Base-by-base conservation (phyloP, 768 basidiomycete genomes). In the Panellus pusillus region DNA sequence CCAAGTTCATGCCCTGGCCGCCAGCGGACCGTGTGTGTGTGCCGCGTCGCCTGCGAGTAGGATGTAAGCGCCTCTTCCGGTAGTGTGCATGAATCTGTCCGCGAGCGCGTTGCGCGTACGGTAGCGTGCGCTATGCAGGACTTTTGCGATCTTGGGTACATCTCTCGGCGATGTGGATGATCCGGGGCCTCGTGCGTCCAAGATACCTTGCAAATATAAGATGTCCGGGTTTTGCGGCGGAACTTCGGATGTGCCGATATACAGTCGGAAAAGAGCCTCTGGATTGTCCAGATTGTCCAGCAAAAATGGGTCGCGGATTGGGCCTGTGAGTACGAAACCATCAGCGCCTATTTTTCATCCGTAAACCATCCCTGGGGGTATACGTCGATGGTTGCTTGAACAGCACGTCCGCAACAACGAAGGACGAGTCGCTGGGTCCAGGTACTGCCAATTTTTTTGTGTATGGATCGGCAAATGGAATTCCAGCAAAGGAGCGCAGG, bases 1-100 rank as follows among this genome's bases (percentile, higher is more conserved):
- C 74, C 29, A 79, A 67, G 55, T 77, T 77, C 76, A 79, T 75
- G 6, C 77, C 78, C 50, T 77, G 77, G 3, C 78, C 78, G 5
- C 78, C 78, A 3, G 66, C 68, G n/a, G 55, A 4, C 44, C 44
- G 17, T 53, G 52, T 17, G 40, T 46, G 52, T 66, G 72, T 31
- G 77, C 77, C 0, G 77, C 73, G 44, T 79, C 75, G 1, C 77
- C 77, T 5, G 72, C 40, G 37, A 79, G 56, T n/a, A 54, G 29
- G 18, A 47, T 54, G 52, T 47, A 47, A 0, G 45, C 52, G 1
- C 52, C 52, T n/a, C 52, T 45, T 28, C 42, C 41, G 19, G 45
- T 44, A 8, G 43, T 40, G 2, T 47, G 45, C 39, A 54, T 39
- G 41, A 64, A 63, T 1, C 45, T 61, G 41, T 72, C 72, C 3